Base-by-base conservation (phyloP, 352 stramenopile species). In the Pythium plurisporium region DNA sequence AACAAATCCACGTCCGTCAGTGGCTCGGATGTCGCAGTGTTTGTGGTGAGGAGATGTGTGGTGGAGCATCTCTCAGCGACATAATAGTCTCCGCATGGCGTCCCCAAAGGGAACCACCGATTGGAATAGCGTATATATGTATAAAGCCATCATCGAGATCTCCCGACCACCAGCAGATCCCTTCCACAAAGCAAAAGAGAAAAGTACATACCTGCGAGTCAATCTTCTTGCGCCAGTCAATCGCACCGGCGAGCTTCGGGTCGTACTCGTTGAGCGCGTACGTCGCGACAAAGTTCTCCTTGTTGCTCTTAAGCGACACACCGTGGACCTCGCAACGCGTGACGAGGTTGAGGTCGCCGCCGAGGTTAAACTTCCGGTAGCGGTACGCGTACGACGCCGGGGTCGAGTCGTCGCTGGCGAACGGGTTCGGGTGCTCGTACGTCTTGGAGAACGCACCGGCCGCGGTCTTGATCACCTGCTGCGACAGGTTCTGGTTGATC, bases 401-500 rank as follows among this genome's bases (percentile, higher is more conserved):
- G 55, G 89, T 89, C 20, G 97, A 82, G 42, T 97, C 91, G 34
- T 98, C 93, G 67, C 96, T 95, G 54, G 94, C 97, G 71, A 99
- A 99, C 42, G 96, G 95, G 74, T 98, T 97, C 14, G 86, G 58
- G 27, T 79, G 63, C 31, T 85, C 76, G 44, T 87, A 86, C 37
- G 59, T 61, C 68, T 93, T 94, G 64, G 60, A 14, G 23, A 56
- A 44, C 48, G 48, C 4, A 25, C 36, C 67, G 36, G 60, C 63
- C 20, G 48, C 59, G 14, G 31, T 41, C 58, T 95, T 91, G 25
- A 98, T 74, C 37, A 98, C 95, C 72, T 99, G 96, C 69, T 99
- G 96, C 26, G 95, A 98, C 70, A 99, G 96, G 72, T 98, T 98
- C 72, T 99, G 95, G 78, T 99, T 99, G 71, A 99, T 98, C 82